Evolutionary conservation across 805 yeast genomes (phyloP).

Genomic region (Kazachstania psychrophila): DNA sequence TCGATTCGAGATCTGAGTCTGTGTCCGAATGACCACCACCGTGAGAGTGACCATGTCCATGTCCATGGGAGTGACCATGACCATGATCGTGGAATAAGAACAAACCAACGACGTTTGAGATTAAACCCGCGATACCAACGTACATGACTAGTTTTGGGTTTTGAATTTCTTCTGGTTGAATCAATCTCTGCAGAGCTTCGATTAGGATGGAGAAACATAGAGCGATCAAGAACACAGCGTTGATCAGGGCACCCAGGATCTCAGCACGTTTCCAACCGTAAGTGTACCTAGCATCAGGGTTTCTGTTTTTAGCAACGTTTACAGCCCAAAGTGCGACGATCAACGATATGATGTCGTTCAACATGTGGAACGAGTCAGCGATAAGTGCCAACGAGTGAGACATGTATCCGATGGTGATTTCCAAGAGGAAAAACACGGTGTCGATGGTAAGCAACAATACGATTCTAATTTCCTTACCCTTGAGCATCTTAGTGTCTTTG

Average conservation of each 20-base stretch:
- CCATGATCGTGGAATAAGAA: constrained; percentile 68
- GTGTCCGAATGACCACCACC: constrained; percentile 13
- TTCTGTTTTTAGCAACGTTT: constrained; percentile 67
- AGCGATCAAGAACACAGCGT: constrained; percentile 88
- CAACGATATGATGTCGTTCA: constrained; percentile 84
- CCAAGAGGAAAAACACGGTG: constrained; percentile 74
- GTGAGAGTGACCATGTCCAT: constrained; percentile 34
- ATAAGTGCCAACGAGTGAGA: constrained; percentile 90
- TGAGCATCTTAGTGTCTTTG: not conserved
- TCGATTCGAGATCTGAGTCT: constrained; percentile 6
- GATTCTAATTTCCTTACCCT: constrained; percentile 58
- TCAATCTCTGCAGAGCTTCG: constrained; percentile 85
- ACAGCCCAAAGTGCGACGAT: constrained; percentile 95
- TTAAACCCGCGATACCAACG: constrained; percentile 77
- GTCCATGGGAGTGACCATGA: constrained; percentile 39
- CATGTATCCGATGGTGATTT: constrained; percentile 76
- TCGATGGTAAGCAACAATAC: constrained; percentile 64
- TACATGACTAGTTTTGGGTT: constrained; percentile 71
- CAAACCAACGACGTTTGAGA: constrained; percentile 76
- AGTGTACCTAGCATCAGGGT: constrained; percentile 82
- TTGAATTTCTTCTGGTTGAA: constrained; percentile 66
- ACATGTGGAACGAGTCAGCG: constrained; percentile 97
- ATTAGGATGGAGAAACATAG: constrained; percentile 84
- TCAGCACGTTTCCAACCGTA: constrained; percentile 99
- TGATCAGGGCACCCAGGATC: constrained; percentile 86